Percentiles rank a stretch among this genome's conserved stretches.
Conservation (phyloP, 2,329 filamentous ascomycete genomes). For the Thelonectria blattea region DNA sequence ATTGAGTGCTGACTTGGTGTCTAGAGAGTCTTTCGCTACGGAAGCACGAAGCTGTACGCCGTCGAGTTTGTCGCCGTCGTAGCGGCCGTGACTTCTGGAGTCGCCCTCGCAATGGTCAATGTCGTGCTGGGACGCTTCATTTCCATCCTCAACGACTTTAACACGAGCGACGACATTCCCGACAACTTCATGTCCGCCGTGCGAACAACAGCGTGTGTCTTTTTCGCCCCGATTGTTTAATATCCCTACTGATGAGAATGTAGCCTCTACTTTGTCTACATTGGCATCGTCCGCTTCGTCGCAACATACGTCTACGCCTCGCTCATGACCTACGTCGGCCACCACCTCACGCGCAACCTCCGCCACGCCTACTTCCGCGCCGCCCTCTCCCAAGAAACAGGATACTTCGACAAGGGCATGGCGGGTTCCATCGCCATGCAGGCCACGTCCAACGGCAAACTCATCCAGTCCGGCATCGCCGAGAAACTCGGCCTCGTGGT, state of each 20-base stretch:
- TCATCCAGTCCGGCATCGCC: slow-evolving; percentile 49
- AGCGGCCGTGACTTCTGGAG: slow-evolving; percentile 36
- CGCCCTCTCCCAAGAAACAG: slow-evolving; percentile 56
- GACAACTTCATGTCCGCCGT: slow-evolving; percentile 30
- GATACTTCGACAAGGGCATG: slow-evolving; percentile 52
- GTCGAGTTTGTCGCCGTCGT: slow-evolving; percentile 33
- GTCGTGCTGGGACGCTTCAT: slow-evolving; percentile 39
- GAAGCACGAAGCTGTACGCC: slow-evolving; percentile 28
- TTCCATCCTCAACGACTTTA: slow-evolving; percentile 30
- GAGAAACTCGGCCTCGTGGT: slow-evolving; percentile 49
- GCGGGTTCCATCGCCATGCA: slow-evolving; percentile 51
- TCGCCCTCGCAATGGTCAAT: slow-evolving; percentile 39
- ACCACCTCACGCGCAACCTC: slow-evolving; percentile 55
- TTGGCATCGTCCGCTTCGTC: slow-evolving; percentile 50
- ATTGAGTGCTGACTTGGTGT: not conserved
- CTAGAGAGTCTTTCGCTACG: slow-evolving; percentile 38
- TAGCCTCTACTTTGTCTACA: slow-evolving; percentile 47
- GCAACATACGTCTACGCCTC: slow-evolving; percentile 52
- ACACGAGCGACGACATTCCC: slow-evolving; percentile 12
- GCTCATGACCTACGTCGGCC: slow-evolving; percentile 55
- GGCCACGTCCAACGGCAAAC: slow-evolving; percentile 46
- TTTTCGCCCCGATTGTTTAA: too few relatives aligned
- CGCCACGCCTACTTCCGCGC: slow-evolving; percentile 56
- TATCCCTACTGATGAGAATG: too few relatives aligned
- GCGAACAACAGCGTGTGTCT: slow-evolving; percentile 8